These are phyloP conservation scores for Aethionema arabicum DNA, from an alignment of 345 rosid genomes.

Conservation along the genomic window DNA sequence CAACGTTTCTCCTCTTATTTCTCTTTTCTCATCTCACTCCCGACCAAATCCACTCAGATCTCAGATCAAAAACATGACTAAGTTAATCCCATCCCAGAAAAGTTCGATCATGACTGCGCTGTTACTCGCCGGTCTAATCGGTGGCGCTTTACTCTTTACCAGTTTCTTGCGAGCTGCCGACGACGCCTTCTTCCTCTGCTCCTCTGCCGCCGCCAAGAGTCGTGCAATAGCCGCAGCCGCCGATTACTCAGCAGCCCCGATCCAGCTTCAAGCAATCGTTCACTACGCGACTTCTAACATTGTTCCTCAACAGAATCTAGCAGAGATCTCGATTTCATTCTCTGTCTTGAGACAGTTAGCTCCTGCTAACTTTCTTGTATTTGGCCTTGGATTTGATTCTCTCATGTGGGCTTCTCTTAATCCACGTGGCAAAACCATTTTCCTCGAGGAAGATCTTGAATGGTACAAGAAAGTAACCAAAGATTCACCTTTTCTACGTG, in stretches of 20 bases:
- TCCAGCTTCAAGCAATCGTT: constrained; percentile 56
- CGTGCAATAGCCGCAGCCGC: constrained; percentile 25
- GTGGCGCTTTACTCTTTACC: constrained; percentile 38
- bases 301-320: constrained; percentile 52
- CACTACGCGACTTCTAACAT: constrained; percentile 56
- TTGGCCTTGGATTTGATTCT: constrained; percentile 65
- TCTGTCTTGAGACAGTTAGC: constrained; percentile 38
- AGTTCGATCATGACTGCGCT: constrained; percentile 35
- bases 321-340: constrained; percentile 53
- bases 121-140: constrained; percentile 34
- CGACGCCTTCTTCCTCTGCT: constrained; percentile 40
- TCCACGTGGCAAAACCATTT: constrained; percentile 58
- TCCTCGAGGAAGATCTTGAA: constrained; percentile 66
- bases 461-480: constrained; percentile 48
- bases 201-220: constrained; percentile 34
- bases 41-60: constrained; percentile 30
- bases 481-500: constrained; percentile 47
- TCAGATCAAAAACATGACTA: constrained; percentile 25
- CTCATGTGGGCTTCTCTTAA: constrained; percentile 68
- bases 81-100: constrained; percentile 38
- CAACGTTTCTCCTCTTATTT: constrained; percentile 17
- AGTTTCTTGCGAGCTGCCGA: constrained; percentile 34
- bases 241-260: constrained; percentile 41
- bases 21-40: constrained; percentile 18
- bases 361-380: constrained; percentile 61